Evolutionary conservation across 2,329 filamentous ascomycete genomes (phyloP), one percentile per base, ranked within the genome.

Genomic region (Hymenoscyphus occultus): DNA sequence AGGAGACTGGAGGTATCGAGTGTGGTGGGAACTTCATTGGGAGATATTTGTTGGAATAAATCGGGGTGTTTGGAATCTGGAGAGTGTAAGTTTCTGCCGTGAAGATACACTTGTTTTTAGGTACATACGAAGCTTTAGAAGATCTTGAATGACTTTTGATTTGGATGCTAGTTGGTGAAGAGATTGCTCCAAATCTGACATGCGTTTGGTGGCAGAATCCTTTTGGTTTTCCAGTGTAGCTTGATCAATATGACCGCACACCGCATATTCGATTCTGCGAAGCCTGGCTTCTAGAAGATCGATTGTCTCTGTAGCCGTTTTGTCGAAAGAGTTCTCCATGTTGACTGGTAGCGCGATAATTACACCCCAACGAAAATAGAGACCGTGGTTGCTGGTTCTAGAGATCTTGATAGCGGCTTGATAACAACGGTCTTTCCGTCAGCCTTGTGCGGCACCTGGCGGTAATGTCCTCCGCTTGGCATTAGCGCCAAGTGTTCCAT

Each of bases 41-140:
- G n/a, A 31, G 64, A 57, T 7, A 72, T 60, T n/a, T 71, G 67
- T 61, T 75, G 72, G 62, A 76, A 76, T 42, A 76, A 68, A 48
- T 75, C 74, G 14, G 75, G 75, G 57, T 75, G 66, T 64, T 65
- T 71, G n/a, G 72, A 69, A 67, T 75, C 74, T 76, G 45, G 32
- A 56, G 16, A 56, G 16, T 51, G 59, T 74, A 57, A 72, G 67
- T 45, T 48, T 51, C 9, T 10, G 60, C 22, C 13, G 19, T 10
- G 31, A 48, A 32, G 28, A 6, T 5, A n/a, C 9, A 59, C 35
- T 35, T 56, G 9, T 6, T 28, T 6, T 28, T 28, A 6, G 16
- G 31, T 16, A 69, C 73, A 61, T 59, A 76, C 75, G 70, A 54
- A 76, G 67, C 40, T 67, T 68, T n/a, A 76, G 60, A 5, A 76